A percentile compares a stretch with the other conserved stretches of the same genome.
phyloP scores from a whole-genome alignment of 2,329 filamentous ascomycete genomes.

The Aaosphaeria arxii region DNA sequence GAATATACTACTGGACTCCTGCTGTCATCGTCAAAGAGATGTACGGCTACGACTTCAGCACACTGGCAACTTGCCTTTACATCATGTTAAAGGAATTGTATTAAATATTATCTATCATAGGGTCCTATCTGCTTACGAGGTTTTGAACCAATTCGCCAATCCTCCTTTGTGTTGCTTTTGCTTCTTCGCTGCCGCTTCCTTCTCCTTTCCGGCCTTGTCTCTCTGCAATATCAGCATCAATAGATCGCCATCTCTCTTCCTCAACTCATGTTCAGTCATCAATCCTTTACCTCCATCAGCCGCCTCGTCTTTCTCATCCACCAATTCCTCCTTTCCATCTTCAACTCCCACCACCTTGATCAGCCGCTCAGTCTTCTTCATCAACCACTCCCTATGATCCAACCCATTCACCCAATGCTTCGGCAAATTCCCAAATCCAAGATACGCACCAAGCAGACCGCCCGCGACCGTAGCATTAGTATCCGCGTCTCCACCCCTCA shows the following conservation, averaged over 20 bases:
- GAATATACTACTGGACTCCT: no score
- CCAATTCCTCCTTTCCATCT: constrained; percentile 20
- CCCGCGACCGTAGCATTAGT: constrained; percentile 55
- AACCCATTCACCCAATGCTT: constrained; percentile 51
- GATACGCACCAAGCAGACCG: constrained; percentile 47
- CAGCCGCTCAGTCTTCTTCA: constrained; percentile 43
- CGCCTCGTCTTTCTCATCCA: constrained; percentile 33
- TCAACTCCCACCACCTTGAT: constrained; percentile 39
- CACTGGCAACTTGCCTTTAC: no score
- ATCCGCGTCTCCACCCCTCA: constrained; percentile 54
- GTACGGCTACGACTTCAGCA: no score
- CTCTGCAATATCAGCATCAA: constrained; percentile 9
- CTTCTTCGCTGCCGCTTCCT: not conserved
- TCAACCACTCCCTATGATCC: constrained; percentile 44
- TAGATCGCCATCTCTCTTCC: constrained; percentile 45
- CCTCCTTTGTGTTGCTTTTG: not conserved
- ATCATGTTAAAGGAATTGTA: no score
- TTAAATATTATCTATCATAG: no score
- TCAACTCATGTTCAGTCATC: constrained; percentile 40
- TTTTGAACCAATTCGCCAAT: not conserved
- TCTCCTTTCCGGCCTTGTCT: constrained; percentile 4
- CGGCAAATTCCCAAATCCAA: constrained; percentile 49
- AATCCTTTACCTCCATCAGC: constrained; percentile 43
- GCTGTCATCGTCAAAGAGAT: no score
- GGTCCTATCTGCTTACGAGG: no score